Base-by-base conservation (phyloP, 331 rosid species). In the Prunus yedoensis region DNA sequence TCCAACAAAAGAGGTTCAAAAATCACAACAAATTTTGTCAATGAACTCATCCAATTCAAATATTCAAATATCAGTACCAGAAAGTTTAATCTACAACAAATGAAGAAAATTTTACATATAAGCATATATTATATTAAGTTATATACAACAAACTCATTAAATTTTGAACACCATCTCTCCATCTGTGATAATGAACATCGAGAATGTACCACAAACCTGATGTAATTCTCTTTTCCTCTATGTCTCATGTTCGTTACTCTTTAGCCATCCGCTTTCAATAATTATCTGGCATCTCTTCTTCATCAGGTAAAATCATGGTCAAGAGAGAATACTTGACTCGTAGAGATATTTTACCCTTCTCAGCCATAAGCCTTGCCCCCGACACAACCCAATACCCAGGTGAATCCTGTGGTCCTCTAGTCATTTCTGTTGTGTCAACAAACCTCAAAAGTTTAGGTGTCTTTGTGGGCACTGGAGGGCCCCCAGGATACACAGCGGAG, bases 321-420 rank as follows among this genome's bases (percentile, higher is more conserved):
- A 90, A 79, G 75, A 93, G 96, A 74, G 96, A 89, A 76, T 86
- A 93, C 86, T 85, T 93, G 57, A 93, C 98, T 81, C 83, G 83
- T 9, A 93, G 85, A 69, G 93, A 93, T 76, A 93, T 93, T 79
- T 90, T 93, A 54, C 91, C 96, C 79, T 82, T 86, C 65, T 90
- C 98, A 66, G 90, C 91, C 1, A 38, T 16, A 60, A 91, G 91
- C 79, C 87, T 81, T 78, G 93, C 97, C 12, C 97, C 97, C 0
- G 97, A 90, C 60, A 92, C 96, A 66, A 89, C 89, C 97, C 97
- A 92, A 69, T 92, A 85, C 23, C 97, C 97, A 0, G 97, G 97
- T 21, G 85, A 80, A 76, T 90, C 92, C 90, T 89, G 94, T 3
- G 94, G 92, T 57, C 94, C 97, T 80, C 97, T 85, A 3, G 85